Evolutionary conservation across 2,329 filamentous ascomycete genomes (phyloP).

Genomic region (Colletotrichum sojae): DNA sequence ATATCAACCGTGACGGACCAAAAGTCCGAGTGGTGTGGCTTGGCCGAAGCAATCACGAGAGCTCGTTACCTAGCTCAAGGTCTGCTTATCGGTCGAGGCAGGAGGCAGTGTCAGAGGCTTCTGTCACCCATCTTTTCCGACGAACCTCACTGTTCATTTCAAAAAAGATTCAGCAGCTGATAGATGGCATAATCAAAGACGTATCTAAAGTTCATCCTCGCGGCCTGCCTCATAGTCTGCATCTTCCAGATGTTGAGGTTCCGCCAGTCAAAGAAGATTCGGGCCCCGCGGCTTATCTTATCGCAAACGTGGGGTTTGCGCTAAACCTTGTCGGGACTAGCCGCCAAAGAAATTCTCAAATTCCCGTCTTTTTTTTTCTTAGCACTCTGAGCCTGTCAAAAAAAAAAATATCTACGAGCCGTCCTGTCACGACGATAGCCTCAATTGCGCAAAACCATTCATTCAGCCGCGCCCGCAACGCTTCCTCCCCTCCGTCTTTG

Average conservation of each 20-base stretch:
- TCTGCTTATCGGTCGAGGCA: too few species aligned
- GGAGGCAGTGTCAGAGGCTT: too few species aligned
- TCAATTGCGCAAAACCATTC: constrained; percentile 1
- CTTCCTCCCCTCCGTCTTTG: not conserved
- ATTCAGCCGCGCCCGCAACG: not conserved
- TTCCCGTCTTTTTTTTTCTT: constrained; percentile 35
- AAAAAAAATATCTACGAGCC: constrained; percentile 33
- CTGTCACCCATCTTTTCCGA: too few species aligned
- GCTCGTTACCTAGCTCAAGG: too few species aligned
- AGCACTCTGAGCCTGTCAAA: constrained; percentile 3
- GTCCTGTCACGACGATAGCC: constrained; percentile 33
- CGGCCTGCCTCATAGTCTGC: not conserved
- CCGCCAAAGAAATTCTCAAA: constrained; percentile 39
- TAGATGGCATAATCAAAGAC: too few species aligned
- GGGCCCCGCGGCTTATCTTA: constrained; percentile 41
- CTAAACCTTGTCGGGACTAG: constrained; percentile 16
- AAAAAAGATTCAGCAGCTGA: too few species aligned
- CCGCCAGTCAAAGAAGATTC: not conserved
- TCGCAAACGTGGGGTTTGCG: constrained; percentile 21
- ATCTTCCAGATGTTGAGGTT: not conserved
- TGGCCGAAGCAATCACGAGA: too few species aligned
- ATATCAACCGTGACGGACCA: too few species aligned
- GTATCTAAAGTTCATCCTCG: too few species aligned
- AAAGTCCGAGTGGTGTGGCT: too few species aligned
- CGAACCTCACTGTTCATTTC: too few species aligned